These are phyloP conservation scores for Pneumocystis sp. DNA, from an alignment of 1,139 yeast species.

Conservation along the genomic window DNA sequence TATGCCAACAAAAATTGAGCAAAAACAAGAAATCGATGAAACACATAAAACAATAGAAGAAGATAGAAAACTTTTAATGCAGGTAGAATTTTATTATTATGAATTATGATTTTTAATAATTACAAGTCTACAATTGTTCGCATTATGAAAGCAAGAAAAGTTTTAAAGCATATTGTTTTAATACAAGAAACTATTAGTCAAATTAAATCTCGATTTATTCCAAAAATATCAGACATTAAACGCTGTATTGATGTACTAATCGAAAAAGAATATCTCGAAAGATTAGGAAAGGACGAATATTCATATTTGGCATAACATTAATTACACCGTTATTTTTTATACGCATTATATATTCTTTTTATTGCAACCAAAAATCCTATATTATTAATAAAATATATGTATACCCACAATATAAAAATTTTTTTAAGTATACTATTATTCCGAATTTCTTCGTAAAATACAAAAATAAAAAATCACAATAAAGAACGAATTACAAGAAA, in stretches of 20 bases:
- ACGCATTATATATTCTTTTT: neutral
- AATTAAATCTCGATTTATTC: conserved; percentile 69
- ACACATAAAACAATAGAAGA: conserved; percentile 75
- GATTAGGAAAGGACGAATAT: conserved; percentile 56
- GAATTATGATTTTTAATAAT: neutral
- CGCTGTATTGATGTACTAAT: conserved; percentile 72
- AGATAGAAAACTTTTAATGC: conserved; percentile 70
- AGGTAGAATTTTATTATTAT: conserved; percentile 18
- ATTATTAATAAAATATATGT: neutral
- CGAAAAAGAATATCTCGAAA: conserved; percentile 70
- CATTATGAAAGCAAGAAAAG: conserved; percentile 54
- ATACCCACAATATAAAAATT: neutral
- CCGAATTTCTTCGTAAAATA: neutral
- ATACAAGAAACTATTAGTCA: conserved; percentile 83
- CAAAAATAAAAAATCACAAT: neutral
- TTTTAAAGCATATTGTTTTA: conserved; percentile 60
- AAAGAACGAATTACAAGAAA: neutral
- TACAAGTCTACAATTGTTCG: conserved; percentile 71
- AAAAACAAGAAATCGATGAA: conserved; percentile 63
- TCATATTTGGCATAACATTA: conserved; percentile 50
- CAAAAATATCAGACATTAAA: conserved; percentile 74
- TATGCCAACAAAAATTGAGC: conserved; percentile 64
- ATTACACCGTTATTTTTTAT: neutral
- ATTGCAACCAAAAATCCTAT: neutral
- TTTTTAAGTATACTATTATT: too few species aligned